Evolutionary conservation across 345 rosid species (phyloP), one percentile per base, ranked within the genome.

Genomic region (Syzygium jambos): DNA sequence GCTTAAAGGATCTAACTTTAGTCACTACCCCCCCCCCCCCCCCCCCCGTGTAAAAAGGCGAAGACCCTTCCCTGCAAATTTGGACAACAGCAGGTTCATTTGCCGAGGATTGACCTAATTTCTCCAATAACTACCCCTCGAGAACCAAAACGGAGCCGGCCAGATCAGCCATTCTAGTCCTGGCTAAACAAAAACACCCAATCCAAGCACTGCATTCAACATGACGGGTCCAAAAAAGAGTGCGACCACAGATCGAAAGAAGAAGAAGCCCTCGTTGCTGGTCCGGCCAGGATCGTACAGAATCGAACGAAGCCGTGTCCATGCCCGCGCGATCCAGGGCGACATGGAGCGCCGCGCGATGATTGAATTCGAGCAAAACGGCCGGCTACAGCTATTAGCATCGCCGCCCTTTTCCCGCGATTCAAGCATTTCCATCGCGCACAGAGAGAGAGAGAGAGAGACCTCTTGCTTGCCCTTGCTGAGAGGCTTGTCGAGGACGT

Each of bases 391-490:
- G 21, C 59, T 30, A 52, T 84, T 59, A 15, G 54, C 54, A 52
- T 15, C 11, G 30, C 61, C 6, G 21, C 65, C 86, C 51, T 85
- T 84, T 89, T 63, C 56, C 51, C 87, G 89, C 19, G 85, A 63
- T 84, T 23, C 65, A 85, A 85, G 84, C 52, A 59, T 23, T 38
- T 29, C 38, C 0, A n/a, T 61, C 73, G 73, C 9, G 4, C 68
- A 9, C 17, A 87, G 68, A 84, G 73, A 63, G 78, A 61, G 22
- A 78, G 19, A 41, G 88, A 73, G 87, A 61, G 73, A 19, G 51
- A 96, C 99, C 98, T 98, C 99, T 92, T 95, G 99, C 87, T 98
- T 98, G 92, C 99, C 98, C 93, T 96, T 98, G 93, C 95, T 93
- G 88, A 98, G 98, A 63, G 99, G 98, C 88, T 94, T 98, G 85